These are phyloP conservation scores for Plantago coronopus DNA, from an alignment of 305 asterid genomes.

Conservation along the genomic window DNA sequence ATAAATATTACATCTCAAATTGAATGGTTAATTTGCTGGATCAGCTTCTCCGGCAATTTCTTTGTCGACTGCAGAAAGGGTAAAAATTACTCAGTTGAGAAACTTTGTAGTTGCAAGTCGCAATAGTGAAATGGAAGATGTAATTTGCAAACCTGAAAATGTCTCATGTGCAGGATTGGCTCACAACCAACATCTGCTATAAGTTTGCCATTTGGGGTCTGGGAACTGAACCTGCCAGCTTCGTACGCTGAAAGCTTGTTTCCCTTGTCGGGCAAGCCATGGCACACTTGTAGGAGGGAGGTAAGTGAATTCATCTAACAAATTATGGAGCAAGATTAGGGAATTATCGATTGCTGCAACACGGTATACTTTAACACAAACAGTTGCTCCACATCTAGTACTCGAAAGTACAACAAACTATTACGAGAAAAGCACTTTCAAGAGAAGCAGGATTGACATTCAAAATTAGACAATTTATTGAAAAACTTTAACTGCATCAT, in stretches of 20 bases:
- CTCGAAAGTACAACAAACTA: too few relatives aligned
- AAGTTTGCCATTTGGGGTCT: slow-evolving; percentile 72
- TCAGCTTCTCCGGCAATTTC: slow-evolving; percentile 63
- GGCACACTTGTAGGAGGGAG: slow-evolving; percentile 74
- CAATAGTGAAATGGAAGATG: neutral
- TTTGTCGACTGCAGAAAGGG: slow-evolving; percentile 57
- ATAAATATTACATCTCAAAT: too few relatives aligned
- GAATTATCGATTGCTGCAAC: neutral
- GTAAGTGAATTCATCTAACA: slow-evolving; percentile 81
- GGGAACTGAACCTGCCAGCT: slow-evolving; percentile 73
- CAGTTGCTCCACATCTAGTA: too few relatives aligned
- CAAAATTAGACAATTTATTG: too few relatives aligned
- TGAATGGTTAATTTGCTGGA: slow-evolving; percentile 60
- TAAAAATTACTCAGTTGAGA: slow-evolving; percentile 3
- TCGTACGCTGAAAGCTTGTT: slow-evolving; percentile 61
- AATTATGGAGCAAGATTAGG: slow-evolving; percentile 6
- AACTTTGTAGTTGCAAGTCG: neutral
- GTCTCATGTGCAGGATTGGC: slow-evolving; percentile 94
- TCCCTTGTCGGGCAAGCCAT: slow-evolving; percentile 52
- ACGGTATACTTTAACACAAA: too few relatives aligned
- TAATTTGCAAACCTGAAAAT: slow-evolving; percentile 68
- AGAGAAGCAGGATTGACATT: too few relatives aligned
- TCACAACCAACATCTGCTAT: slow-evolving; percentile 95
- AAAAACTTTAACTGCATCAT: too few relatives aligned
- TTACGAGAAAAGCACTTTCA: too few relatives aligned